These are phyloP conservation scores for Alternaria tenuissima DNA, from an alignment of 2,329 filamentous ascomycete genomes.

Conservation along the genomic window DNA sequence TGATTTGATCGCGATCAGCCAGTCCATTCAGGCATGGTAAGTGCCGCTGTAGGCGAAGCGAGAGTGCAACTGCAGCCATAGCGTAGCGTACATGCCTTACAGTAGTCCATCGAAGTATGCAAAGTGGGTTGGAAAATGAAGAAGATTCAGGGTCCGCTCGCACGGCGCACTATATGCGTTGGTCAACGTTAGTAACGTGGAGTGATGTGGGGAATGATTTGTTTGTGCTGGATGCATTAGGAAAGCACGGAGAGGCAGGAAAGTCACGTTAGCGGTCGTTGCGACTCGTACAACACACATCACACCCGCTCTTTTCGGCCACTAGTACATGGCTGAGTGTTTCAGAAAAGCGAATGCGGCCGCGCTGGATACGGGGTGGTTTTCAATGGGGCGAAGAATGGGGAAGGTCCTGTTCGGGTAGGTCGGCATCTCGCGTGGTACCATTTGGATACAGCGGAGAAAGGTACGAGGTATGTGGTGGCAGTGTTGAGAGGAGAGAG, in stretches of 20 bases:
- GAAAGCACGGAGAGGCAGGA: not conserved
- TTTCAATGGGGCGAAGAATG: not conserved
- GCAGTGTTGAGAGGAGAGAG: not conserved
- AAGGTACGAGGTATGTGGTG: not conserved
- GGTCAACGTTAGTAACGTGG: not conserved
- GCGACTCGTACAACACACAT: not conserved
- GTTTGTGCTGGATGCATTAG: slow-evolving; percentile 1
- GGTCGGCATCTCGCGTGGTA: slow-evolving; percentile 1
- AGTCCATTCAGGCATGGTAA: not conserved
- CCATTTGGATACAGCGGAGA: not conserved
- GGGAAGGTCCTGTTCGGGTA: not conserved
- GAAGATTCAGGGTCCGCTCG: slow-evolving; percentile 3
- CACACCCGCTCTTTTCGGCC: slow-evolving; percentile 1
- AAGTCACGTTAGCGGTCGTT: not conserved
- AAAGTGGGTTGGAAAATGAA: not conserved
- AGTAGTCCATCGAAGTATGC: not conserved
- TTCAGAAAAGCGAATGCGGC: slow-evolving; percentile 4
- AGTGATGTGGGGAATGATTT: slow-evolving; percentile 5
- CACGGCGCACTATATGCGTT: not conserved
- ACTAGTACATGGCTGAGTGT: not conserved
- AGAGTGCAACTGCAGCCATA: slow-evolving; percentile 1
- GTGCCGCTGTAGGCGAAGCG: slow-evolving; percentile 3
- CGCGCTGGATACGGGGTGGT: slow-evolving; percentile 1
- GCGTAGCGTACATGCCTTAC: not conserved
- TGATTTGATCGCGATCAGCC: not conserved